Evolutionary conservation across 2,329 filamentous ascomycete genomes (phyloP).

Genomic region (Fusarium musae): DNA sequence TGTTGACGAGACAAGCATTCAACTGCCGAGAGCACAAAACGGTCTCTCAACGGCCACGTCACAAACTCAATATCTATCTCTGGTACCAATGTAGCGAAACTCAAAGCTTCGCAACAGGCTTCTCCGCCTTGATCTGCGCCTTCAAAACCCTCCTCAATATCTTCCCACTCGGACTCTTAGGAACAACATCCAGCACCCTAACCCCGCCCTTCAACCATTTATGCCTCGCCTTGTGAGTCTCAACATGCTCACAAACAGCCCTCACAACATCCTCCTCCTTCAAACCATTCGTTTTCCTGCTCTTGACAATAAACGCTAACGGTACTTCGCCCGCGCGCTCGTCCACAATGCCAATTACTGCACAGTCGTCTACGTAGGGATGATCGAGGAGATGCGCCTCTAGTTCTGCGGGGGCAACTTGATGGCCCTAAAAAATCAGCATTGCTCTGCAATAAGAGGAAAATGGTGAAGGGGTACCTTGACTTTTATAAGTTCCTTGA

Average conservation of each 20-base stretch:
- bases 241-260: constrained; percentile 69
- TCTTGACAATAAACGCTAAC: constrained; percentile 69
- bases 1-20: rapidly evolving
- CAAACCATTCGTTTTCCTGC: constrained; percentile 58
- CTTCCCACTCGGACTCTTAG: constrained; percentile 80
- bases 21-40: neutral
- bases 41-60: neutral
- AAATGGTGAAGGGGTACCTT: no score
- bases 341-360: constrained; percentile 76
- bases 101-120: constrained; percentile 15
- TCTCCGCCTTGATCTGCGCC: constrained; percentile 50
- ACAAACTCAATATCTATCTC: neutral
- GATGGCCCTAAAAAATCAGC: constrained; percentile 65
- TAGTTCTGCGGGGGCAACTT: constrained; percentile 83
- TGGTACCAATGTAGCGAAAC: no score
- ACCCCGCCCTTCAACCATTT: constrained; percentile 74
- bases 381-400: constrained; percentile 80
- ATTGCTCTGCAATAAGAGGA: no score
- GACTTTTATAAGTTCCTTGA: constrained; percentile 79
- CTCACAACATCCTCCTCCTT: constrained; percentile 60
- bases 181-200: constrained; percentile 72
- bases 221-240: constrained; percentile 73
- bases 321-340: constrained; percentile 70
- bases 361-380: constrained; percentile 76
- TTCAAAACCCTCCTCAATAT: constrained; percentile 53